A percentile compares a stretch with the other conserved stretches of the same genome.
phyloP scores from a whole-genome alignment of 208 protist genomes.

The Acanthamoeba healyi region DNA sequence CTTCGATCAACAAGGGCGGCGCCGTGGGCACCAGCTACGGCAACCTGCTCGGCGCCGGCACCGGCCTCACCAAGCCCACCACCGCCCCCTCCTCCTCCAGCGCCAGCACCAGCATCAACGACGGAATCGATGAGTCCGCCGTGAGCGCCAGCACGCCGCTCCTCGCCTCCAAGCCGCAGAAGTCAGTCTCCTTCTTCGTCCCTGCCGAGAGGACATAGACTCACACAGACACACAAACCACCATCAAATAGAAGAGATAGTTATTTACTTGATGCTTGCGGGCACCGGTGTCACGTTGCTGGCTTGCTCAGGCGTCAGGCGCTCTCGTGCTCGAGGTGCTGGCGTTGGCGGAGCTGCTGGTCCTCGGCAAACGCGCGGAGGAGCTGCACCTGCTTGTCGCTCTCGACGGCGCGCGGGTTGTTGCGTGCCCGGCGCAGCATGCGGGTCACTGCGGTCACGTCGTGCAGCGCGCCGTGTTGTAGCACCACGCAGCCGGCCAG shows the following conservation, averaged over 20 bases:
- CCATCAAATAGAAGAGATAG: neutral
- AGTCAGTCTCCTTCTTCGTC: neutral
- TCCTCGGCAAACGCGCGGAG: constrained; percentile 9
- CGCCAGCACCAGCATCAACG: neutral
- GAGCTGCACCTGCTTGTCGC: constrained; percentile 20
- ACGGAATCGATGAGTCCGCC: neutral
- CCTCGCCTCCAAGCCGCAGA: neutral
- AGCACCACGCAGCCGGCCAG: constrained; percentile 1
- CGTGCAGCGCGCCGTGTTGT: neutral
- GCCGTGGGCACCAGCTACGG: neutral
- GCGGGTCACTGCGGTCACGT: neutral
- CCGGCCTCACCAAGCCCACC: neutral
- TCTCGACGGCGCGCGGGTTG: constrained; percentile 64
- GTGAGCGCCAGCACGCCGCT: neutral
- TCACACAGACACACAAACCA: neutral
- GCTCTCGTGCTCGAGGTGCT: neutral
- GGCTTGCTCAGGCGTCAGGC: no score
- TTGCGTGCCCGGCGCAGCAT: constrained; percentile 3
- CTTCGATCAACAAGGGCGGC: neutral
- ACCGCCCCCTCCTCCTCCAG: neutral
- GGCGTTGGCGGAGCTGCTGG: neutral
- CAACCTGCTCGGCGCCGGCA: neutral
- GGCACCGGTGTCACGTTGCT: no score
- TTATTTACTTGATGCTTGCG: no score
- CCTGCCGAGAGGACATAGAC: neutral